Conservation (phyloP, 2,329 filamentous ascomycete species). For the Sclerotinia glacialis region DNA sequence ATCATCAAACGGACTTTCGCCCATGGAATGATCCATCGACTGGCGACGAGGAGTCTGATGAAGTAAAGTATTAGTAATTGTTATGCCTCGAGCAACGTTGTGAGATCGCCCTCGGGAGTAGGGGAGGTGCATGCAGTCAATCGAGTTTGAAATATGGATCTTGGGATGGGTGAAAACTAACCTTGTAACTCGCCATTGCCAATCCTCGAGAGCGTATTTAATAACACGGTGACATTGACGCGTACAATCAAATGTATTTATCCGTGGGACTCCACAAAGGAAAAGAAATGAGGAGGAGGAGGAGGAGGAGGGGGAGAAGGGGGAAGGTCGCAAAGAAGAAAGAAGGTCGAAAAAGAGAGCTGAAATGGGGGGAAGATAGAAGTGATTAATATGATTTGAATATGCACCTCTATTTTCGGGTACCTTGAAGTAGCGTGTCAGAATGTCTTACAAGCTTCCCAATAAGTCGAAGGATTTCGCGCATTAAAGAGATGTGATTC, state of each 20-base stretch:
- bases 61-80: slow-evolving; percentile 1
- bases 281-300: not conserved
- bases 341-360: slow-evolving; percentile 13
- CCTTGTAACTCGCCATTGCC: slow-evolving; percentile 22
- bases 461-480: not conserved
- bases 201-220: slow-evolving; percentile 8
- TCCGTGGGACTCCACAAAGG: not conserved
- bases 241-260: not conserved
- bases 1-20: slow-evolving; percentile 23
- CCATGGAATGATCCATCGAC: slow-evolving; percentile 23
- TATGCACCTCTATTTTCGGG: slow-evolving; percentile 13
- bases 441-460: slow-evolving; percentile 17
- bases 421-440: slow-evolving; percentile 11
- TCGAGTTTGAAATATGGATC: slow-evolving; percentile 11
- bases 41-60: slow-evolving; percentile 22
- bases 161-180: slow-evolving; percentile 11
- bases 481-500: slow-evolving; percentile 10
- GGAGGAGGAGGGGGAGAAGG: not conserved
- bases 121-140: slow-evolving; percentile 14
- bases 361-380: not conserved
- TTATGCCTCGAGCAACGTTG: not conserved
- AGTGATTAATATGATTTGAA: slow-evolving; percentile 9
- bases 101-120: not conserved
- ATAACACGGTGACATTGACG: slow-evolving; percentile 21
- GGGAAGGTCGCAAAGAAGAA: slow-evolving; percentile 11